These are phyloP conservation scores for Rhododendron griersonianum DNA, from an alignment of 148 eudicot species.

Conservation along the genomic window DNA sequence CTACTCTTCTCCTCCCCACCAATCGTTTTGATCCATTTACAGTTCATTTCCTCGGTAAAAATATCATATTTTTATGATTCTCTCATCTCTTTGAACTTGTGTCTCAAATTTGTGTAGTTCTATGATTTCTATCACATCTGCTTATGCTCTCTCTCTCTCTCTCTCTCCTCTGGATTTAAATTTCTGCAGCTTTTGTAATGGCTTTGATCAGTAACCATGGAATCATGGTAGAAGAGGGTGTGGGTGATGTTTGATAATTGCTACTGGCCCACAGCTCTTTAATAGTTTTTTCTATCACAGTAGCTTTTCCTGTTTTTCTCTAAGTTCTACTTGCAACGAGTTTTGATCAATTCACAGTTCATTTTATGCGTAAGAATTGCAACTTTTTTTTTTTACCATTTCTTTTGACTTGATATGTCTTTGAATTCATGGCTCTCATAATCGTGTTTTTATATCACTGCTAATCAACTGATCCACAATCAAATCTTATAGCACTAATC, in stretches of 20 bases:
- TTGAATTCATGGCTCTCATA: background rate
- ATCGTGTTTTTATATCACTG: background rate
- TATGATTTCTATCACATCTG: background rate
- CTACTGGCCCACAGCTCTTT: background rate
- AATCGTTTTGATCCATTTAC: slow-evolving; percentile 3
- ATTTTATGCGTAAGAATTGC: background rate
- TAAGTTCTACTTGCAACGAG: background rate
- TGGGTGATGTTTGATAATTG: slow-evolving; percentile 9
- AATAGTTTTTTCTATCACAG: background rate
- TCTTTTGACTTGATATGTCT: background rate
- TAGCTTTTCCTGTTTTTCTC: background rate
- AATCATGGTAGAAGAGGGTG: slow-evolving; percentile 67
- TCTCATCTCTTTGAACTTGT: slow-evolving; percentile 9
- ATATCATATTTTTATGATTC: background rate
- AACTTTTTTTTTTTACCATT: background rate
- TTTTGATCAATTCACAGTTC: background rate
- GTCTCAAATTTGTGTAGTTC: background rate
- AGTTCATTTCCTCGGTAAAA: slow-evolving; percentile 15
- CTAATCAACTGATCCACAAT: background rate
- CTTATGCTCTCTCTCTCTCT: background rate
- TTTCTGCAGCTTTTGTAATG: slow-evolving; percentile 8
- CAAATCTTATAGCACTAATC: background rate
- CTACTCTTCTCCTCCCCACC: background rate
- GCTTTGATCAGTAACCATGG: slow-evolving; percentile 11
- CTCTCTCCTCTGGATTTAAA: slow-evolving; percentile 13